These are phyloP conservation scores for Komagataella phaffii DNA, from an alignment of 805 yeast genomes.

Conservation along the genomic window DNA sequence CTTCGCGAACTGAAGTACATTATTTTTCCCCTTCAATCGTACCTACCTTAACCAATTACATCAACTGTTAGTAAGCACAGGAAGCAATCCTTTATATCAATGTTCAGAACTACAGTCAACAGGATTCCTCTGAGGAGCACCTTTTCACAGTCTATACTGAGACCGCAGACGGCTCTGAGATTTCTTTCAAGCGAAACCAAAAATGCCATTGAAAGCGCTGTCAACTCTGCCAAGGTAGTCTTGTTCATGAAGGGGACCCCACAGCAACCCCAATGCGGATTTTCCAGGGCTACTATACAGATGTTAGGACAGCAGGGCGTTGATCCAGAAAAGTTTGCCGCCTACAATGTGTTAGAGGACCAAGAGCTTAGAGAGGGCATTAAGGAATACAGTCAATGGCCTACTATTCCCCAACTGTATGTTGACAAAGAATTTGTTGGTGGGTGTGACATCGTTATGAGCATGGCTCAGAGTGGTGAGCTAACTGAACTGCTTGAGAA, in stretches of 20 bases:
- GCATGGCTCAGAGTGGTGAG: slow-evolving; percentile 89
- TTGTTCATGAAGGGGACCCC: slow-evolving; percentile 98
- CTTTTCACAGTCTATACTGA: not conserved
- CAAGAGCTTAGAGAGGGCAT: slow-evolving; percentile 89
- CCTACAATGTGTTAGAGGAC: slow-evolving; percentile 92
- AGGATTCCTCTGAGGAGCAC: not conserved
- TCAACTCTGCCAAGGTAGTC: slow-evolving; percentile 84
- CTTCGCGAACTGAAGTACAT: not conserved
- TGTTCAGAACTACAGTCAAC: not conserved
- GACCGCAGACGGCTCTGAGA: slow-evolving; percentile 13
- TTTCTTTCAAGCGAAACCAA: slow-evolving; percentile 66
- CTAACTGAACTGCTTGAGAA: slow-evolving; percentile 71
- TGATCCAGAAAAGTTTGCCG: slow-evolving; percentile 92
- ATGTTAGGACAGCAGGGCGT: slow-evolving; percentile 94
- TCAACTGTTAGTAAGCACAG: not conserved
- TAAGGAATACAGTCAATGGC: slow-evolving; percentile 95
- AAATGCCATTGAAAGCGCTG: slow-evolving; percentile 77
- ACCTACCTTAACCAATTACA: not conserved
- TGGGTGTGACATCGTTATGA: slow-evolving; percentile 89
- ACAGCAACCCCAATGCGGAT: slow-evolving; percentile 95
- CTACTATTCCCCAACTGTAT: slow-evolving; percentile 94
- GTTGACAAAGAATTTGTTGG: slow-evolving; percentile 88
- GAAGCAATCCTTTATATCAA: not conserved
- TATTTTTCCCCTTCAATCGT: not conserved
- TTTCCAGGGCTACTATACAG: slow-evolving; percentile 89